Base-by-base conservation (phyloP, 2,329 filamentous ascomycete genomes). In the Trichophyton schoenleinii region DNA sequence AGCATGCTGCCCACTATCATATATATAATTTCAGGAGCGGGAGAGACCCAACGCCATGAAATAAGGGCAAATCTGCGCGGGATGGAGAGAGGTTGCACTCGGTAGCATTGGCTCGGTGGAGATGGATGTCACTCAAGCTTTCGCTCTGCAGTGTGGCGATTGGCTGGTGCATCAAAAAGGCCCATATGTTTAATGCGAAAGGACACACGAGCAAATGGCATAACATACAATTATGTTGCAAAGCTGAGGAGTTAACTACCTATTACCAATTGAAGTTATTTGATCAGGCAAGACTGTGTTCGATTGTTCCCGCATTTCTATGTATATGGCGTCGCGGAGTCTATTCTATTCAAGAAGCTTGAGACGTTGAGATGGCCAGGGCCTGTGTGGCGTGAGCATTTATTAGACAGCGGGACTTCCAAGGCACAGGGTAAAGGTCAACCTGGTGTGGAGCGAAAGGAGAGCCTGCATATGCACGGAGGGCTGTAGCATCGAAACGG, bases 1-100 rank as follows among this genome's bases (percentile, higher is more conserved):
- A 11, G 28, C 18, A 38, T 18, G 15, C 31, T 15, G 28, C 28
- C 4, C 34, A 11, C 46, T 18, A 22, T 13, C 18, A 55, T 55
- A 20, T 55, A 20, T 46, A 31, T 13, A 25, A 25, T 22, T 28
- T 55, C 11, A 18, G n/a, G 13, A 18, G 41, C 41, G 52, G 52
- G 7, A 38, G 15, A 36, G n/a, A 11, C 25, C 28, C 15, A 31
- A 55, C n/a, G 15, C 6, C 31, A 1, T 20, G 52, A 36, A 55
- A 55, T 31, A 9, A 8, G 34, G 34, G 34, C n/a, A 36, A 53
- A 15, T 15, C 49, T 28, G 28, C 49, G 28, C 52, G 52, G 28
- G 52, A 55, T 55, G 52, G 52, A n/a, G n/a, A 38, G 8, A 36
- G 13, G 52, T 55, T 55, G 52, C 52, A 55, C 52, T 55, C 52